Conservation (phyloP, 2,329 filamentous ascomycete genomes). For the Bipolaris gigantea region DNA sequence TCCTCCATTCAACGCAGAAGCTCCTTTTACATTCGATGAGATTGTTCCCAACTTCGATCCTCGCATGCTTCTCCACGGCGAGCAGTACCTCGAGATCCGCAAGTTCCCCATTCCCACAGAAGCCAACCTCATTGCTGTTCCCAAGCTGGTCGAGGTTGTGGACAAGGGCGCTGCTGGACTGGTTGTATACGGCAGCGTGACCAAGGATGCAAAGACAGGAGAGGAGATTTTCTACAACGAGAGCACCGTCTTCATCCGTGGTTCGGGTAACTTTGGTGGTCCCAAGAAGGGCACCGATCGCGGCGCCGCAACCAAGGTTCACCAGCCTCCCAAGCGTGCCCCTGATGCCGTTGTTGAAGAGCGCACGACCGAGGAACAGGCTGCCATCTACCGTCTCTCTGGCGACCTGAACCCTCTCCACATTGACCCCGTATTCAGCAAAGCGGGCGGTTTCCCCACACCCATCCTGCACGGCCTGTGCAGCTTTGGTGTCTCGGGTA, state of each 20-base stretch:
- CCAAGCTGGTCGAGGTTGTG: constrained; percentile 86
- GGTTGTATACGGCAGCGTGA: constrained; percentile 77
- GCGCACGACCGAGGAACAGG: constrained; percentile 86
- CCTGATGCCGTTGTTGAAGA: constrained; percentile 85
- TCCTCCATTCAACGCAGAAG: constrained; percentile 83
- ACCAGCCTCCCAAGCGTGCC: constrained; percentile 73
- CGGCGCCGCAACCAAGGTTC: constrained; percentile 76
- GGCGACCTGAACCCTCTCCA: constrained; percentile 97
- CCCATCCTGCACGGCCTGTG: constrained; percentile 97
- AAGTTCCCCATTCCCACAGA: constrained; percentile 90
- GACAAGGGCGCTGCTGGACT: constrained; percentile 93
- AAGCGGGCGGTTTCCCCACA: constrained; percentile 89
- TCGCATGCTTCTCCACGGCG: constrained; percentile 98
- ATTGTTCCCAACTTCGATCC: constrained; percentile 95
- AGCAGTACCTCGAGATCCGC: constrained; percentile 95
- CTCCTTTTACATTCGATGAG: constrained; percentile 77
- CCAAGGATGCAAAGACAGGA: constrained; percentile 79
- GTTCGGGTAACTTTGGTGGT: constrained; percentile 87
- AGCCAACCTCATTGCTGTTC: constrained; percentile 73
- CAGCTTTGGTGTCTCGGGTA: constrained; percentile 88
- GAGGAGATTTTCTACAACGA: constrained; percentile 98
- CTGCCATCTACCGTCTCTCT: constrained; percentile 87
- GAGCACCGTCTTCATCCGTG: constrained; percentile 86
- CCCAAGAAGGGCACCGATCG: constrained; percentile 75
- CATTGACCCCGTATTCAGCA: constrained; percentile 91